Evolutionary conservation across 2,329 filamentous ascomycete species (phyloP).

Genomic region (Fusarium poae): DNA sequence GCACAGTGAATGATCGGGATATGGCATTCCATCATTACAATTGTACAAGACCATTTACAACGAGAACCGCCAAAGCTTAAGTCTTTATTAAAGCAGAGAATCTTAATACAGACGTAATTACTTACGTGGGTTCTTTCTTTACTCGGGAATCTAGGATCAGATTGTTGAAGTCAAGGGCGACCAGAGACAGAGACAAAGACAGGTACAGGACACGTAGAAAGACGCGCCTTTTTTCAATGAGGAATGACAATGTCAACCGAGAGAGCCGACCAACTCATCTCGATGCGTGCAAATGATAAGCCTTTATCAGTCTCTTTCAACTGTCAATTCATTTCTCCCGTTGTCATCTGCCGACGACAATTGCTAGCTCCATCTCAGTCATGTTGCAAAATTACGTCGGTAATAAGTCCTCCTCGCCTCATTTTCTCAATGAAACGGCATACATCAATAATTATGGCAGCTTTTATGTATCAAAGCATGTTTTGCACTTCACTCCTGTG

Average conservation of each 20-base stretch:
- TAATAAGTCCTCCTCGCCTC: constrained; percentile 35
- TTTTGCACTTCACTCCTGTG: accelerated
- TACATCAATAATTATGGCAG: neutral
- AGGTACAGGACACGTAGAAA: too few relatives aligned
- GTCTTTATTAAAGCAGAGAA: too few relatives aligned
- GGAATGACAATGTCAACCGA: constrained; percentile 2
- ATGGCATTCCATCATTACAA: neutral
- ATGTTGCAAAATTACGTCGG: constrained; percentile 34
- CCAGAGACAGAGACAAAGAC: too few relatives aligned
- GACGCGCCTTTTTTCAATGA: neutral
- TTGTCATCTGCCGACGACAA: constrained; percentile 35
- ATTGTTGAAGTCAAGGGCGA: neutral
- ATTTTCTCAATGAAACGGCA: accelerated
- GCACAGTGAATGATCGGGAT: neutral
- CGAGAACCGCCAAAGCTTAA: neutral
- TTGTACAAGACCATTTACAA: too few relatives aligned
- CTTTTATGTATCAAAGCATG: neutral
- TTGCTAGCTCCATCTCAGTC: constrained; percentile 27
- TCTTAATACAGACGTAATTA: too few relatives aligned
- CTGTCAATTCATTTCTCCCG: constrained; percentile 32
- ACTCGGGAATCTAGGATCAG: neutral
- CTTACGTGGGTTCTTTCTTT: neutral
- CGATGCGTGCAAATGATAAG: neutral
- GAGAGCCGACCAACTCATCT: neutral
- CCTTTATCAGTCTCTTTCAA: constrained; percentile 9